Base-by-base conservation (phyloP, 1,139 yeast genomes). In the Ogataea hybrid region DNA sequence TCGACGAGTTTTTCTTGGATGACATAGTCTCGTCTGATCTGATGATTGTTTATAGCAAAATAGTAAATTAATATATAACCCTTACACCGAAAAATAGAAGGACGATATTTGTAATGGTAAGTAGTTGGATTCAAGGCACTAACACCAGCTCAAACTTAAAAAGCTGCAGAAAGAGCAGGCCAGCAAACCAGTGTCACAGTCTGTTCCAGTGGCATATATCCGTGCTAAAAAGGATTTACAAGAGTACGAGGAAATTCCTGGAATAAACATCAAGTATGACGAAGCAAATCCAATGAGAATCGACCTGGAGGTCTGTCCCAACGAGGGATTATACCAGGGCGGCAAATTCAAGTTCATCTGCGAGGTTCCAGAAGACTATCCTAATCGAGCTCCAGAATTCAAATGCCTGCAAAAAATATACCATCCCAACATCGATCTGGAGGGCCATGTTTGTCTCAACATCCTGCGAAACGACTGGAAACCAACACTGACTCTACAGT, bases 381-480 rank as follows among this genome's bases (percentile, higher is more conserved):
- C 98, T 1, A 92, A 90, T 47, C 94, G 86, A 38, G 92, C 97
- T 15, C 98, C 98, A 6, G 85, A 82, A 60, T 89, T 88, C 44
- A 73, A 76, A 53, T 84, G 95, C 54, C 47, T 71, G 27, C 75
- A 81, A 44, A 80, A 74, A 60, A 86, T 92, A 11, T 92, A 86
- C 64, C 98, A 92, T 61, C 98, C 98, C 14, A 92, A 92, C 58
- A 90, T 90, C 50, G 97, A 90, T 61, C 62, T 79, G 20, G 84
- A 85, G 36, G 98, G 98, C 1, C 90, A 89, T 58, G 86, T 92
- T 20, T 92, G 98, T 59, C 72, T 92, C 47, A 90, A 92, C 61
- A 89, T 92, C 33, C 69, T 92, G 47, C 70, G 97, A 51, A 96
- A 89, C 62, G 97, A 90, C 62, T 92, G 98, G 98, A 81, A 92